phyloP scores from a whole-genome alignment of 176 grass and related monocot species.

The Guadua angustifolia region DNA sequence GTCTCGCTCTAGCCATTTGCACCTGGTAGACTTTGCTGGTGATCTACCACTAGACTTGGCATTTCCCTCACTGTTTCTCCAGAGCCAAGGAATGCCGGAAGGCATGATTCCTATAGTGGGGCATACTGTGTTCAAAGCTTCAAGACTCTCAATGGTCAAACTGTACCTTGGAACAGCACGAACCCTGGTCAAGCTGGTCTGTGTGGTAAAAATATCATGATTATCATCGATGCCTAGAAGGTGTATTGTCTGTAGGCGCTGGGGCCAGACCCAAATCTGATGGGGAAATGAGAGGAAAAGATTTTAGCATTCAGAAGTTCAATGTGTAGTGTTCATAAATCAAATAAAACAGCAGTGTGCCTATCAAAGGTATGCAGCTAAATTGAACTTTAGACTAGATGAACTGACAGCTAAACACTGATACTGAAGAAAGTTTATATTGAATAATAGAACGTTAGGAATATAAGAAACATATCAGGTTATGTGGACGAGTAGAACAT shows the following conservation, averaged over 20 bases:
- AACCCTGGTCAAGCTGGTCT: conserved; percentile 67
- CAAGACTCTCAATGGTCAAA: conserved; percentile 65
- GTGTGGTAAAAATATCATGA: conserved; percentile 71
- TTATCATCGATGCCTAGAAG: conserved; percentile 73
- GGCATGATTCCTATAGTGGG: conserved; percentile 88
- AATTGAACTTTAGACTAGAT: conserved; percentile 32
- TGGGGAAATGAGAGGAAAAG: not conserved
- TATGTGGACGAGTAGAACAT: not conserved
- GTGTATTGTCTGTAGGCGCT: conserved; percentile 76
- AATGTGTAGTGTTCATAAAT: not conserved
- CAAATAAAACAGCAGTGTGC: not conserved
- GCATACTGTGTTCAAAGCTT: conserved; percentile 74
- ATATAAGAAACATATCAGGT: conserved; percentile 1
- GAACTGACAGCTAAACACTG: not conserved
- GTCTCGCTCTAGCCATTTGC: conserved; percentile 9
- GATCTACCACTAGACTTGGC: not conserved
- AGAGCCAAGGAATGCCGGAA: conserved; percentile 67
- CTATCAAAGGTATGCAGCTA: conserved; percentile 3
- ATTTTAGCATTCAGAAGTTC: conserved; percentile 4
- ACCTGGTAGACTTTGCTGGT: conserved; percentile 35
- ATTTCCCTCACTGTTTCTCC: conserved; percentile 28
- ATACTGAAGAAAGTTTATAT: conserved; percentile 20
- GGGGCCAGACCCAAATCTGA: conserved; percentile 94
- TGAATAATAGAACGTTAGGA: not conserved
- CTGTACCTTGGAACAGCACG: conserved; percentile 84